phyloP scores from a whole-genome alignment of 768 basidiomycete genomes.

The Clitopilus passeckerianus region DNA sequence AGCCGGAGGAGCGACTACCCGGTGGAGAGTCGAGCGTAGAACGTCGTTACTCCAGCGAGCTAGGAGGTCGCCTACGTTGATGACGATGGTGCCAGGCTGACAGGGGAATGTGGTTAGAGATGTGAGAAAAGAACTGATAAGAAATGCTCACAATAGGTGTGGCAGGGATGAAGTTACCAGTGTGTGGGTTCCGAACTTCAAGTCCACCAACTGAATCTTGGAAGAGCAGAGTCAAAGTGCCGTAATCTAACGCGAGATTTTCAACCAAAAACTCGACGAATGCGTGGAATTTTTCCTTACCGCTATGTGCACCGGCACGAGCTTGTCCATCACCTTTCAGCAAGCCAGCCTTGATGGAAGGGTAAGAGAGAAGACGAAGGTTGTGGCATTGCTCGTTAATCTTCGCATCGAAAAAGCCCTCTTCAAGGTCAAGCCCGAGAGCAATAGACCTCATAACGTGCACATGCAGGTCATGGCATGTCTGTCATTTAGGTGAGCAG shows the following conservation, averaged over 20 bases:
- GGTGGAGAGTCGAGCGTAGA: slow-evolving; percentile 75
- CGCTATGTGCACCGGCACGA: slow-evolving; percentile 80
- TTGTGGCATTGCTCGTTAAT: slow-evolving; percentile 79
- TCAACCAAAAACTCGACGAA: neutral
- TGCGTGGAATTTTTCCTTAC: slow-evolving; percentile 20
- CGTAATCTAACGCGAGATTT: slow-evolving; percentile 50
- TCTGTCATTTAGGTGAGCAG: slow-evolving; percentile 28
- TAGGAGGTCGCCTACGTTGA: slow-evolving; percentile 79
- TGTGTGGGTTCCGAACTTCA: slow-evolving; percentile 79
- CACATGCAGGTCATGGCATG: slow-evolving; percentile 71
- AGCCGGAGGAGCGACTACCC: slow-evolving; percentile 71
- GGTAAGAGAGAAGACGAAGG: slow-evolving; percentile 76
- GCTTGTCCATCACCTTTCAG: slow-evolving; percentile 64
- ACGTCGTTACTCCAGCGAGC: slow-evolving; percentile 83
- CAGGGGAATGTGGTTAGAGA: neutral
- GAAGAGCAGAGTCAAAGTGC: slow-evolving; percentile 77
- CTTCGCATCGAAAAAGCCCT: slow-evolving; percentile 70
- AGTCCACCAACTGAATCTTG: slow-evolving; percentile 81
- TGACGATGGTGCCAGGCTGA: slow-evolving; percentile 75
- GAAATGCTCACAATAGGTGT: slow-evolving; percentile 60
- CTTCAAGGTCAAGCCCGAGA: slow-evolving; percentile 68
- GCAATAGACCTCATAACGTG: slow-evolving; percentile 85
- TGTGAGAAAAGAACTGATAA: neutral
- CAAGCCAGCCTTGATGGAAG: slow-evolving; percentile 58
- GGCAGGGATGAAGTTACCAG: slow-evolving; percentile 65